Percentiles rank a stretch among this genome's conserved stretches.
Conservation (phyloP, 2,329 filamentous ascomycete species). For the Xenosphaeropsis pyriputrescens region DNA sequence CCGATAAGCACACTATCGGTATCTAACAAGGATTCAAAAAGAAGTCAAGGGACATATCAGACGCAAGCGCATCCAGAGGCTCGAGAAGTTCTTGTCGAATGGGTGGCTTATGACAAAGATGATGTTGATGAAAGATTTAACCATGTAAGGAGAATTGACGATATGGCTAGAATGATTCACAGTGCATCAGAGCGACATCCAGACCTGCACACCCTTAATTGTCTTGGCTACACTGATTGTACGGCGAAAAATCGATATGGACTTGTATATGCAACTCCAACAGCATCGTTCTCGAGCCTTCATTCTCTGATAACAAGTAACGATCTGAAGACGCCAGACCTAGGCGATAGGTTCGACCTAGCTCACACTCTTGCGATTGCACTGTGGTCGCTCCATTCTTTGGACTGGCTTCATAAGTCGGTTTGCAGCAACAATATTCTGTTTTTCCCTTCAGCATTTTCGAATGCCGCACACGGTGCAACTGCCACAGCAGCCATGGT, state of each 20-base stretch:
- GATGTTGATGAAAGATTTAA: slow-evolving; percentile 25
- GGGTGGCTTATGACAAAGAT: slow-evolving; percentile 26
- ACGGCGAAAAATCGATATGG: slow-evolving; percentile 23
- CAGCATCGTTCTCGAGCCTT: slow-evolving; percentile 22
- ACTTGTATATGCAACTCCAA: slow-evolving; percentile 25
- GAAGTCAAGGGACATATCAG: slow-evolving; percentile 20
- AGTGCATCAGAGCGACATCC: slow-evolving; percentile 27
- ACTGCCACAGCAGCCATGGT: slow-evolving; percentile 17
- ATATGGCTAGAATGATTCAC: slow-evolving; percentile 31
- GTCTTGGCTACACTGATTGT: slow-evolving; percentile 30
- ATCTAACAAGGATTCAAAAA: slow-evolving; percentile 7
- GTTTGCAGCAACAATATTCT: slow-evolving; percentile 23
- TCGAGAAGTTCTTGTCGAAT: slow-evolving; percentile 25
- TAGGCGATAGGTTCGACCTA: slow-evolving; percentile 26
- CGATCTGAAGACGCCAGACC: slow-evolving; percentile 27
- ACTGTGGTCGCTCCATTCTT: slow-evolving; percentile 33
- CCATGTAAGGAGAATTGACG: slow-evolving; percentile 28
- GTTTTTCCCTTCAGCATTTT: slow-evolving; percentile 26
- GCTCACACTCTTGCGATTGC: slow-evolving; percentile 27
- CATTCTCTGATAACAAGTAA: slow-evolving; percentile 23
- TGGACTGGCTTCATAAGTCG: slow-evolving; percentile 35
- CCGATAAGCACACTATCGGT: slow-evolving; percentile 17
- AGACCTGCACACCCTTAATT: slow-evolving; percentile 30
- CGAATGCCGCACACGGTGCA: slow-evolving; percentile 10
- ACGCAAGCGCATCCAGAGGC: slow-evolving; percentile 13